Conservation (phyloP, 2,329 filamentous ascomycete genomes). For the Pseudogymnoascus destructans region DNA sequence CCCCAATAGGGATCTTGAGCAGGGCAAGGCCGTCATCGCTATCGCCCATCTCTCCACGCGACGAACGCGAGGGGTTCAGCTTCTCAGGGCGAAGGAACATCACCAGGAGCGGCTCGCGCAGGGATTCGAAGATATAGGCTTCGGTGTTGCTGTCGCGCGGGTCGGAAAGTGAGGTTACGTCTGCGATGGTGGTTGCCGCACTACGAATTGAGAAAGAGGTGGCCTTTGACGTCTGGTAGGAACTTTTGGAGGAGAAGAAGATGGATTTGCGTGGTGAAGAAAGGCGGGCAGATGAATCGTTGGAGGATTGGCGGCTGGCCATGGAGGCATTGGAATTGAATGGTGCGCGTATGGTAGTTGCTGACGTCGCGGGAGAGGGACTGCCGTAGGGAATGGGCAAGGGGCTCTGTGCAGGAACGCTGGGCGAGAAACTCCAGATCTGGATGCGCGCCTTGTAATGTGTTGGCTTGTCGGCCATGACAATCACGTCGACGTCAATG, state of each 20-base stretch:
- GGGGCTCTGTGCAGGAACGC: neutral
- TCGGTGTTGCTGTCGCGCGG: neutral
- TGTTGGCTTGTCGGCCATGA: slow-evolving; percentile 3
- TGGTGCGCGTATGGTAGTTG: neutral
- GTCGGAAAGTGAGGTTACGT: neutral
- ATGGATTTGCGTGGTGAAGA: neutral
- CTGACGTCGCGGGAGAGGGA: neutral
- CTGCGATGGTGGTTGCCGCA: neutral
- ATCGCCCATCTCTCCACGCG: neutral
- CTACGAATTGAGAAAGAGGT: neutral
- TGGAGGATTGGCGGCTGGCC: neutral
- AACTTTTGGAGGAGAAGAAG: neutral
- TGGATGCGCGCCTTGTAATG: slow-evolving; percentile 7
- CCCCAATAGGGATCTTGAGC: neutral
- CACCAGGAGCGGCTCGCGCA: slow-evolving; percentile 5
- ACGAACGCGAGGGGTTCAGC: neutral
- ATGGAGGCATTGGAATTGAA: neutral
- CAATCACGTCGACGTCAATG: slow-evolving; percentile 5
- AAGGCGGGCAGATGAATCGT: neutral
- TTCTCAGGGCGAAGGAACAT: slow-evolving; percentile 3
- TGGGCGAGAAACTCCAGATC: slow-evolving; percentile 5
- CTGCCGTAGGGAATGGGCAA: neutral
- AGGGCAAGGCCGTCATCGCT: neutral
- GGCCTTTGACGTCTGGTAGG: neutral
- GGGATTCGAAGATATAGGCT: slow-evolving; percentile 4